A percentile compares a stretch with the other conserved stretches of the same genome.
phyloP scores from a whole-genome alignment of 116 monocot genomes.

The Cymodocea nodosa region DNA sequence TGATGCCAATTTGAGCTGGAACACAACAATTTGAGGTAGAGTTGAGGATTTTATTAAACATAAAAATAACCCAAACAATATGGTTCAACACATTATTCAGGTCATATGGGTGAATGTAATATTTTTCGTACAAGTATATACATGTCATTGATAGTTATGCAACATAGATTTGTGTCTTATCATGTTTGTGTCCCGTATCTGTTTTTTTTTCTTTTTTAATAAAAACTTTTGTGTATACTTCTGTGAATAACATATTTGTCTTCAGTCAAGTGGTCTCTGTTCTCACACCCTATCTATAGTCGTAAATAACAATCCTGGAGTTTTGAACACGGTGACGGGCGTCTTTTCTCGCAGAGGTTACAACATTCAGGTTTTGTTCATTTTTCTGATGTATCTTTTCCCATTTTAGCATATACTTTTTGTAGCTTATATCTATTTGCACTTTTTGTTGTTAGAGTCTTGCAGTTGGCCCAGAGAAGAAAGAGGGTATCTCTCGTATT shows the following conservation, averaged over 20 bases:
- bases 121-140: background rate
- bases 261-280: constrained; percentile 66
- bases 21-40: too few species aligned
- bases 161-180: background rate
- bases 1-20: too few species aligned
- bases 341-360: constrained; percentile 97
- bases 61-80: too few species aligned
- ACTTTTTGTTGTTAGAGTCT: constrained; percentile 49
- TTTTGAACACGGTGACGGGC: constrained; percentile 90
- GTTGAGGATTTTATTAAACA: too few species aligned
- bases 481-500: constrained; percentile 75
- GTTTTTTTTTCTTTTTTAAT: too few species aligned
- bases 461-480: constrained; percentile 85
- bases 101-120: background rate
- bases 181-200: too few species aligned
- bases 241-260: constrained; percentile 1
- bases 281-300: constrained; percentile 93
- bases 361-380: constrained; percentile 83
- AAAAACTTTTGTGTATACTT: too few species aligned
- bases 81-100: too few species aligned
- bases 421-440: background rate
- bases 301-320: constrained; percentile 88
- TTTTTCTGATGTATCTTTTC: background rate
- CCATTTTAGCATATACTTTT: background rate
- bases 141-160: background rate